Evolutionary conservation across 495 filamentous ascomycete genomes (phyloP).

Genomic region (Talaromyces nanjingensis): DNA sequence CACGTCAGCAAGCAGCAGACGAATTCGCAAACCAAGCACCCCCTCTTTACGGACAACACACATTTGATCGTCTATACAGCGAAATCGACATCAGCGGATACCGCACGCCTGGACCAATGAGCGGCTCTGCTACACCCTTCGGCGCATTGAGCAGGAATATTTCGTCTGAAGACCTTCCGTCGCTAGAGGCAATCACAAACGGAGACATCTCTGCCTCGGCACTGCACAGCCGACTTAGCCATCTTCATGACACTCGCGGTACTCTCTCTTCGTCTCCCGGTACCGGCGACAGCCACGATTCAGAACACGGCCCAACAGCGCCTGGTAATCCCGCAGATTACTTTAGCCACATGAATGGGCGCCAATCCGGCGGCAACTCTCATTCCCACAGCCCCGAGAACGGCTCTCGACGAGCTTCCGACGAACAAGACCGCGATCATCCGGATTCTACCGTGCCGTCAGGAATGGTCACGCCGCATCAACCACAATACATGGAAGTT

Average conservation of each 20-base stretch:
- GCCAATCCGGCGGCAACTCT: conserved; percentile 15
- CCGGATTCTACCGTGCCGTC: conserved; percentile 27
- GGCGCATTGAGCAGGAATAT: conserved; percentile 65
- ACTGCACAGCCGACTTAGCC: conserved; percentile 56
- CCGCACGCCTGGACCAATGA: conserved; percentile 64
- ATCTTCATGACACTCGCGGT: conserved; percentile 36
- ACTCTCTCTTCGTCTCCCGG: conserved; percentile 15
- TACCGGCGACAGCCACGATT: conserved; percentile 8
- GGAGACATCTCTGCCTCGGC: conserved; percentile 45
- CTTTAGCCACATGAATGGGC: conserved; percentile 15
- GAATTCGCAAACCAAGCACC: conserved; percentile 57
- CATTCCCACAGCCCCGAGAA: conserved; percentile 28
- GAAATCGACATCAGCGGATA: conserved; percentile 71
- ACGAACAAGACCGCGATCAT: conserved; percentile 44
- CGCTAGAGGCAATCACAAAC: conserved; percentile 50
- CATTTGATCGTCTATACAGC: conserved; percentile 81
- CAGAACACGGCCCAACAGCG: neutral
- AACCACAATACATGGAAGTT: conserved; percentile 56
- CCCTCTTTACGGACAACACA: conserved; percentile 80
- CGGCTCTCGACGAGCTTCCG: conserved; percentile 54
- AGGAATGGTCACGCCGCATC: conserved; percentile 52
- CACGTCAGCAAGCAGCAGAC: conserved; percentile 25
- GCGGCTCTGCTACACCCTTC: conserved; percentile 70
- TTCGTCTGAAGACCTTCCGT: conserved; percentile 71
- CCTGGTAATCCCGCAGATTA: conserved; percentile 12